These are phyloP conservation scores for Schizophyllum amplum DNA, from an alignment of 1,284 basidiomycete species.

Conservation along the genomic window DNA sequence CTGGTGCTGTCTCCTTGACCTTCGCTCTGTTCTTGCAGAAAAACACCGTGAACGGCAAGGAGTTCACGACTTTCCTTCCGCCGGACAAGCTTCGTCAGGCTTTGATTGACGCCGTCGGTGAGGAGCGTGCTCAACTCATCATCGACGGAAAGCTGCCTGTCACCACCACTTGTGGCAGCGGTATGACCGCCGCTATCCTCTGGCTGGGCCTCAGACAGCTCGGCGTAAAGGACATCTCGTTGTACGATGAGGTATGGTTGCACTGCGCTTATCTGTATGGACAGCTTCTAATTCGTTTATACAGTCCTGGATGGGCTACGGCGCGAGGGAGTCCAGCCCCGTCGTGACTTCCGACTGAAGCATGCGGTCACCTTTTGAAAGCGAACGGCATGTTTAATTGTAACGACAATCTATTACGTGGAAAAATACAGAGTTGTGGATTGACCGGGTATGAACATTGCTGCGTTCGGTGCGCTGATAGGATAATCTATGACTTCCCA, in stretches of 20 bases:
- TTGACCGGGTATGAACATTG: background rate
- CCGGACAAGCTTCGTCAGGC: conserved; percentile 47
- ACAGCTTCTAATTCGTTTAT: conserved; percentile 3
- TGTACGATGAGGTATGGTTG: conserved; percentile 78
- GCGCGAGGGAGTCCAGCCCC: conserved; percentile 51
- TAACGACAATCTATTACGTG: no score
- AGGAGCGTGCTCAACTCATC: conserved; percentile 44
- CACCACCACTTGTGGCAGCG: conserved; percentile 80
- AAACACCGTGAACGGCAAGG: conserved; percentile 30
- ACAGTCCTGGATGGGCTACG: conserved; percentile 84
- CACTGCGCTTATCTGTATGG: conserved; percentile 2
- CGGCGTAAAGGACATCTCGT: conserved; percentile 47
- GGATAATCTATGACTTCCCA: no score
- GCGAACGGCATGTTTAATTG: no score
- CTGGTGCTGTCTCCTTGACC: conserved; percentile 78
- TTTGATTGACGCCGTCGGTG: conserved; percentile 56
- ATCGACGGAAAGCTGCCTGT: conserved; percentile 52
- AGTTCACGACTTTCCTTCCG: conserved; percentile 62
- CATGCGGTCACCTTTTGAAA: no score
- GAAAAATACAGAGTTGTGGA: no score
- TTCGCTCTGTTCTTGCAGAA: conserved; percentile 72
- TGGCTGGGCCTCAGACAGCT: conserved; percentile 81
- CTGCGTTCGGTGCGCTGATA: background rate
- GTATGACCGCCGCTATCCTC: conserved; percentile 93
- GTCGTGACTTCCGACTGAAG: conserved; percentile 39